Evolutionary conservation across 148 eudicot genomes (phyloP).

Genomic region (Camellia lanceoleosa): DNA sequence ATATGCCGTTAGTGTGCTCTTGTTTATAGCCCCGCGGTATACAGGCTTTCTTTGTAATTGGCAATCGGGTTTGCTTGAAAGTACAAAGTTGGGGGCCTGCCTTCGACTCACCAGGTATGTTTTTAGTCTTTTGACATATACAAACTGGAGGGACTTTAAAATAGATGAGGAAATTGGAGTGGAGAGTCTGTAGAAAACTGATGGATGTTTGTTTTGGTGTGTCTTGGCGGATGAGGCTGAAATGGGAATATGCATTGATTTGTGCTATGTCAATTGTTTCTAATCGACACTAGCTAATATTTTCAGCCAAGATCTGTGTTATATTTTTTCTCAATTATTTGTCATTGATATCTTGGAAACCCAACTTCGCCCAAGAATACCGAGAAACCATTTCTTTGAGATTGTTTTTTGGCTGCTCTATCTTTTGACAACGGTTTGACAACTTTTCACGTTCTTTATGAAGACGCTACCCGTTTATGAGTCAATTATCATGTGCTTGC

Average conservation of each 20-base stretch:
- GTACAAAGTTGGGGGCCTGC: neutral
- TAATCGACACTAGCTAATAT: neutral
- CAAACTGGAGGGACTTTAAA: neutral
- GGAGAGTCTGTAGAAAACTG: neutral
- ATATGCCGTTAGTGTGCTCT: neutral
- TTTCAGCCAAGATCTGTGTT: neutral
- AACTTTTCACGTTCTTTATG: too few relatives aligned
- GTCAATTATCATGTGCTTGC: too few relatives aligned
- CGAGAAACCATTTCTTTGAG: too few relatives aligned
- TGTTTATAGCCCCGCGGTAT: neutral
- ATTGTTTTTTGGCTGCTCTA: too few relatives aligned
- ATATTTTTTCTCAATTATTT: neutral
- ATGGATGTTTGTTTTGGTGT: neutral
- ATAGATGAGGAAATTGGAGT: neutral
- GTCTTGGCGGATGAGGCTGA: slow-evolving; percentile 9
- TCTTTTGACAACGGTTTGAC: too few relatives aligned
- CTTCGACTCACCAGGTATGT: neutral
- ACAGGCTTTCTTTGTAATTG: neutral
- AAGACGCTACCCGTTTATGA: too few relatives aligned
- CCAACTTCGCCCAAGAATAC: too few relatives aligned
- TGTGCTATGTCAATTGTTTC: neutral
- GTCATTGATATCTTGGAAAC: too few relatives aligned
- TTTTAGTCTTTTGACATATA: too few relatives aligned
- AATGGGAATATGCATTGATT: slow-evolving; percentile 3
- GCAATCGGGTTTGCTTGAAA: neutral